Percentiles rank a stretch among this genome's conserved stretches.
These are phyloP conservation scores for Puccinellia tenuiflora DNA, from an alignment of 176 grass and related monocot species.

Conservation along the genomic window DNA sequence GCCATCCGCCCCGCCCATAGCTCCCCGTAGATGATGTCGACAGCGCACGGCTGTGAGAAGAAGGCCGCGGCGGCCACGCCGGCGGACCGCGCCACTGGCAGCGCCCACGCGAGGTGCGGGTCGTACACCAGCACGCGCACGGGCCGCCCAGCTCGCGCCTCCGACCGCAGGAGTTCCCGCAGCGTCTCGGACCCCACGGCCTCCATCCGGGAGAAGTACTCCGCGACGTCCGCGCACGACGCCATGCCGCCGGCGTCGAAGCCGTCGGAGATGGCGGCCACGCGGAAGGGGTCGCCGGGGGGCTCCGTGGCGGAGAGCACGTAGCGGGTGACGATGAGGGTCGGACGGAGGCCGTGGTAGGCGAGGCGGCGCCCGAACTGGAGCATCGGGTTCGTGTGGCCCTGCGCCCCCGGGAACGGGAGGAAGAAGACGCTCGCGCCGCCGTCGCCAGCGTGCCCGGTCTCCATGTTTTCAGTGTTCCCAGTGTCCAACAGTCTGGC, in stretches of 20 bases:
- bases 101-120: background rate
- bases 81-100: background rate
- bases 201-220: background rate
- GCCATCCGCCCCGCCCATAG: background rate
- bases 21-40: background rate
- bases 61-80: background rate
- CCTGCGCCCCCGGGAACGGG: background rate
- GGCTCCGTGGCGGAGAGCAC: background rate
- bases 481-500: no score
- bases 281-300: background rate
- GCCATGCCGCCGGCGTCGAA: conserved; percentile 1
- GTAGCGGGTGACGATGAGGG: background rate
- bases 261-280: conserved; percentile 22
- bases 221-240: background rate
- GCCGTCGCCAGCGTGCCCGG: background rate
- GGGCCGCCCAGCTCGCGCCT: background rate
- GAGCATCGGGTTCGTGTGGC: conserved; percentile 27
- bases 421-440: background rate
- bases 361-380: conserved; percentile 3
- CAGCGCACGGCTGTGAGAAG: background rate
- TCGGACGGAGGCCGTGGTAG: conserved; percentile 9
- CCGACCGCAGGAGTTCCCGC: no score
- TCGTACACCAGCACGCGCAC: background rate
- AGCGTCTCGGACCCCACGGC: background rate
- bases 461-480: background rate